phyloP scores from a whole-genome alignment of 306 rosid species.

The Casuarina glauca region DNA sequence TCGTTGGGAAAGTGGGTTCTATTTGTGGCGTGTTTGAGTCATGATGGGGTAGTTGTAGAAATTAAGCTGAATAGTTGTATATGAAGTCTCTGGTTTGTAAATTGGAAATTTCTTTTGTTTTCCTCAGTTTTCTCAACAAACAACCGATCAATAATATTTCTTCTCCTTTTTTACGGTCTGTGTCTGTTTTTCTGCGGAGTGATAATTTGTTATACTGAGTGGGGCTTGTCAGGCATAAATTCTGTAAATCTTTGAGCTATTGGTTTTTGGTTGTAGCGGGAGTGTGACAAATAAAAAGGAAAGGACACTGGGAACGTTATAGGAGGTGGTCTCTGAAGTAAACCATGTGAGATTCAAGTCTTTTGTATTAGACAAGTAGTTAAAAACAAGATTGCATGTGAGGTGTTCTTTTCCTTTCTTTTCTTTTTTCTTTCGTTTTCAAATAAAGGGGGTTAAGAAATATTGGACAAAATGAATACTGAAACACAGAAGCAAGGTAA shows the following conservation, averaged over 20 bases:
- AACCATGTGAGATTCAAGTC: conserved; percentile 6
- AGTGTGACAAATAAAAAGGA: conserved; percentile 16
- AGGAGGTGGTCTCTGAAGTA: not conserved
- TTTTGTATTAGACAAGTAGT: conserved; percentile 16
- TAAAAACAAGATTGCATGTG: conserved; percentile 9
- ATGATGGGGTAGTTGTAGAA: not conserved
- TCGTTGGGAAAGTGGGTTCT: not conserved
- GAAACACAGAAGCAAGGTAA: conserved; percentile 13
- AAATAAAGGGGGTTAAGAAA: not conserved
- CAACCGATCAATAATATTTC: not conserved
- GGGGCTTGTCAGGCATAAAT: conserved; percentile 7
- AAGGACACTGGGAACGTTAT: conserved; percentile 8
- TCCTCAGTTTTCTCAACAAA: not conserved
- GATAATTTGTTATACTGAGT: not conserved
- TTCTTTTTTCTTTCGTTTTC: not conserved
- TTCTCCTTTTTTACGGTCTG: not conserved
- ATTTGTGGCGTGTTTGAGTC: not conserved
- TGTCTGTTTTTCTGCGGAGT: not conserved
- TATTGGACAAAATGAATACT: not conserved
- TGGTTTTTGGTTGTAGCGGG: conserved; percentile 1
- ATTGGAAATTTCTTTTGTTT: not conserved
- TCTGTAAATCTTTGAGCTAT: not conserved
- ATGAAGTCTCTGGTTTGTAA: not conserved
- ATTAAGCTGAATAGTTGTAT: conserved; percentile 15
- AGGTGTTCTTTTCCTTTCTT: not conserved